Percentiles rank a stretch among this genome's conserved stretches.
phyloP scores from a whole-genome alignment of 306 rosid genomes.

The Albizia julibrissin region DNA sequence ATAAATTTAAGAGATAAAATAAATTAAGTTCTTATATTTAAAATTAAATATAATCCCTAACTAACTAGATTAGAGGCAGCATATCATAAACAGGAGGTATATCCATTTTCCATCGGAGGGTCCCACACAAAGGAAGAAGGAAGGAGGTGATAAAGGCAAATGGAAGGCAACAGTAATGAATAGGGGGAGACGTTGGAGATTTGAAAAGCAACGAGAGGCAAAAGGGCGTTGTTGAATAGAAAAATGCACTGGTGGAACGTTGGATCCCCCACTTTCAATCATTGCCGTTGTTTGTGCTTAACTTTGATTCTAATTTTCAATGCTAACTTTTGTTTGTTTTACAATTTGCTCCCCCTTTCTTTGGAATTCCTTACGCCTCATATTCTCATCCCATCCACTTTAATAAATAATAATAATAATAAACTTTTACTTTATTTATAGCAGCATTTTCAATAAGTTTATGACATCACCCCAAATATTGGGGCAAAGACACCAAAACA shows the following conservation, averaged over 20 bases:
- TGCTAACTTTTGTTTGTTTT: conserved; percentile 24
- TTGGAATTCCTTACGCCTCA: conserved; percentile 38
- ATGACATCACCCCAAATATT: no score
- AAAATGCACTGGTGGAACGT: conserved; percentile 50
- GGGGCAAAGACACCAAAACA: no score
- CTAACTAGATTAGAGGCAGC: no score
- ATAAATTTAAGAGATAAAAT: no score
- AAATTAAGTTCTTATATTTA: rapidly evolving
- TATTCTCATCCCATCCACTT: conserved; percentile 16
- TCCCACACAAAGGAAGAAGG: conserved; percentile 35
- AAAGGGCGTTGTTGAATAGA: conserved; percentile 28
- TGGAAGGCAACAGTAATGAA: not conserved
- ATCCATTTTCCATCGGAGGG: not conserved
- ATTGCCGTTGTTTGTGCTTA: conserved; percentile 36
- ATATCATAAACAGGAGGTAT: no score
- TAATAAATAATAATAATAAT: conserved; percentile 20
- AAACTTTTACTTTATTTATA: not conserved
- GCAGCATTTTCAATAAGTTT: not conserved
- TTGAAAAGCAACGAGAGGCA: conserved; percentile 50
- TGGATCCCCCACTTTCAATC: conserved; percentile 81
- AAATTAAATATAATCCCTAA: no score
- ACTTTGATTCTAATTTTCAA: conserved; percentile 29
- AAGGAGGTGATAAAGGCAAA: conserved; percentile 22
- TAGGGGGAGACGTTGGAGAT: conserved; percentile 37
- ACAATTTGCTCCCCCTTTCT: conserved; percentile 56